Conservation (phyloP, 2,329 filamentous ascomycete species). For the Fusarium stilboides region DNA sequence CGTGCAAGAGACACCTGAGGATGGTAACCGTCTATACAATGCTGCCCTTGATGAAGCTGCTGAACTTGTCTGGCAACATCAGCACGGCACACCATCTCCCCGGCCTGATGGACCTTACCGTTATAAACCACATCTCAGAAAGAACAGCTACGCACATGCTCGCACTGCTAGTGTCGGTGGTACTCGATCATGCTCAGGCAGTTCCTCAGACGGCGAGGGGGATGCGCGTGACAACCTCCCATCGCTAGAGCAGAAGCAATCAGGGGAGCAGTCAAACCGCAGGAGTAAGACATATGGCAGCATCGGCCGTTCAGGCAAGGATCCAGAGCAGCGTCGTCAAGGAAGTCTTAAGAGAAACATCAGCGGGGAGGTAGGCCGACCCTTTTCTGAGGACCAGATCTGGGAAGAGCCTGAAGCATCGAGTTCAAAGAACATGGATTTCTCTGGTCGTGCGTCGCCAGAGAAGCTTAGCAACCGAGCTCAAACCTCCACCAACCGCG, state of each 20-base stretch:
- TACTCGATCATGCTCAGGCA: slow-evolving; percentile 66
- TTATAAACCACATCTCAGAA: slow-evolving; percentile 78
- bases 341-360: slow-evolving; percentile 79
- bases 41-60: slow-evolving; percentile 84
- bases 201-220: slow-evolving; percentile 66
- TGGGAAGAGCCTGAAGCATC: slow-evolving; percentile 85
- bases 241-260: slow-evolving; percentile 45
- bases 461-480: slow-evolving; percentile 54
- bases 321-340: slow-evolving; percentile 66
- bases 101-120: slow-evolving; percentile 75
- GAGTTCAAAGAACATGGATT: slow-evolving; percentile 21
- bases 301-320: slow-evolving; percentile 56
- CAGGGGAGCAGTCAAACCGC: slow-evolving; percentile 37
- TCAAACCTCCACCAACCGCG: slow-evolving; percentile 52
- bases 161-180: slow-evolving; percentile 71
- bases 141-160: slow-evolving; percentile 79
- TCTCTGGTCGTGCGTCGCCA: slow-evolving; percentile 52
- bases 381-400: slow-evolving; percentile 84
- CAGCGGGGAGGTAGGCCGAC: slow-evolving; percentile 76
- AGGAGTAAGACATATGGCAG: slow-evolving; percentile 61
- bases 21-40: slow-evolving; percentile 76
- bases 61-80: slow-evolving; percentile 83
- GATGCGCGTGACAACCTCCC: slow-evolving; percentile 53
- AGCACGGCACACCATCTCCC: slow-evolving; percentile 69
- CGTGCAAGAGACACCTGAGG: slow-evolving; percentile 55